Base-by-base conservation (phyloP, 257 asterid species). In the Knoxia roxburghii region DNA sequence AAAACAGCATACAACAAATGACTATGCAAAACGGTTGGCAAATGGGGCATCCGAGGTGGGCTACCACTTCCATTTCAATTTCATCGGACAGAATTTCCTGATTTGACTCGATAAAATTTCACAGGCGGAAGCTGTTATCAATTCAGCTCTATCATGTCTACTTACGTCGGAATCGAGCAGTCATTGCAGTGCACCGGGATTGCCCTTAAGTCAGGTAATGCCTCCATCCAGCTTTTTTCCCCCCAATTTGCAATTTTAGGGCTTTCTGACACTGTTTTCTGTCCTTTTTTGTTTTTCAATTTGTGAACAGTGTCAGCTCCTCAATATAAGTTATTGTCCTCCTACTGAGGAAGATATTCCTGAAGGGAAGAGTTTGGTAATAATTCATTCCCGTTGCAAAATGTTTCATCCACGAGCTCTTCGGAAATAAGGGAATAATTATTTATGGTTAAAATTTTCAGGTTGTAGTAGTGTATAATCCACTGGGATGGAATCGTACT, bases 401-500 rank as follows among this genome's bases (percentile, higher is more conserved):
- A 52, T 64, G n/a, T 62, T 69, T 72, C 30, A 27, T 46, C 23
- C 15, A 35, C 17, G 53, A 32, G 50, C 5, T 40, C 35, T 17
- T 15, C 18, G 29, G 7, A 51, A 50, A 18, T 50, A 59, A 59
- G 18, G 9, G 12, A 58, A 58, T 32, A 43, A 5, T n/a, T n/a
- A n/a, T 53, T 18, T 57, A 37, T 56, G 65, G 48, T 70, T 55
- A 61, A 63, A n/a, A n/a, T 24, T 72, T 77, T 63, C 84, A 90
- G 97, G 95, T 86, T 56, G 78, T 86, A 68, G 84, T 86, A 70
- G 91, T 83, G 40, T 90, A 90, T 79, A 90, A 90, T 81, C 76
- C 97, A 55, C 88, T 90, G n/a, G 97, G 95, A 65, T 88, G 95
- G 97, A 73, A 78, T 60, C 90, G 96, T 15, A 80, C 82, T 27